Evolutionary conservation across 805 yeast species (phyloP).

Genomic region (Candida jianshihensis): DNA sequence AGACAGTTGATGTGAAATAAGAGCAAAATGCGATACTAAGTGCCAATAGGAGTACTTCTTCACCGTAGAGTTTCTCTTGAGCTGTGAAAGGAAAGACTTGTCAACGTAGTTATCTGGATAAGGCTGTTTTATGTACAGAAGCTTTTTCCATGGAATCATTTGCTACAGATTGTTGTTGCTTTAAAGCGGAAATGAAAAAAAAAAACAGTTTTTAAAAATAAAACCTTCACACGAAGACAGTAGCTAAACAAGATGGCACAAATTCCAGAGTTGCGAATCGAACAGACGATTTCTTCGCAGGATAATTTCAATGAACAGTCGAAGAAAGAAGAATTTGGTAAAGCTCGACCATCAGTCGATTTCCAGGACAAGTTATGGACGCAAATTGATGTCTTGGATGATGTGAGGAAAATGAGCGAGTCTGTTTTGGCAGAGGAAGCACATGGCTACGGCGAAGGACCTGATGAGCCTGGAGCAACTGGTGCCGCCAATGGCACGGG

Average conservation of each 20-base stretch:
- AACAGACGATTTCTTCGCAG: background rate
- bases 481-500: constrained; percentile 5
- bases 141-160: constrained; percentile 63
- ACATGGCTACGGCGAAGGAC: background rate
- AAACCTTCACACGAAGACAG: background rate
- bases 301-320: too few species aligned
- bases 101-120: constrained; percentile 93
- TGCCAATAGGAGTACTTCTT: constrained; percentile 55
- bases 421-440: background rate
- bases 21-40: constrained; percentile 63
- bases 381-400: constrained; percentile 79
- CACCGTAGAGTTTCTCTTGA: constrained; percentile 71
- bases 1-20: constrained; percentile 60
- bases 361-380: constrained; percentile 79
- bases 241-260: background rate
- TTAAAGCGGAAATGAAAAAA: background rate
- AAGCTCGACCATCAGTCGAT: constrained; percentile 31
- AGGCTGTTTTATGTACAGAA: constrained; percentile 77
- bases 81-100: constrained; percentile 68
- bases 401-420: constrained; percentile 43
- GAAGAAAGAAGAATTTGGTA: background rate
- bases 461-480: background rate
- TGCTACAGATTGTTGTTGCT: background rate
- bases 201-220: background rate
- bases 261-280: background rate